Conservation (phyloP, 116 monocot species). For the Cymodocea nodosa region DNA sequence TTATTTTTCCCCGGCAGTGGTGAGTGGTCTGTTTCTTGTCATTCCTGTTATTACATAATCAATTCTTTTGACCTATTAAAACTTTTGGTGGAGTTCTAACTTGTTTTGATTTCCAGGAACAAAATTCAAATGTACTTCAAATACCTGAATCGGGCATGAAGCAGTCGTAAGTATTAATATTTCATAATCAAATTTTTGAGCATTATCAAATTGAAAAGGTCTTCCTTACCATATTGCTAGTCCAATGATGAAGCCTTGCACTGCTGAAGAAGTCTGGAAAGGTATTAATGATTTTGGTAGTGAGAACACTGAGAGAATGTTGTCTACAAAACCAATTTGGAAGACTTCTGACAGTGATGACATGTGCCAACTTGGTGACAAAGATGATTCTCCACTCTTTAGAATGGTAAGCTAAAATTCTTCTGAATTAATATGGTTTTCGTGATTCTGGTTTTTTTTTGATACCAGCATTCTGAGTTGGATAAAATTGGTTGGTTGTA, state of each 20-base stretch:
- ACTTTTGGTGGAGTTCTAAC: not conserved
- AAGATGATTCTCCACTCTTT: constrained; percentile 37
- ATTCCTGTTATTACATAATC: not conserved
- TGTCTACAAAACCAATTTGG: constrained; percentile 40
- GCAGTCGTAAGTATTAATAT: constrained; percentile 1
- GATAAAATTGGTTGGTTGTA: constrained; percentile 5
- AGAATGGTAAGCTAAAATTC: constrained; percentile 38
- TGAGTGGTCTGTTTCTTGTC: constrained; percentile 22
- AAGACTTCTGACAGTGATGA: constrained; percentile 32
- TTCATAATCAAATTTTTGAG: not conserved
- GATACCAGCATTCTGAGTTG: not conserved
- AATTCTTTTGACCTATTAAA: constrained; percentile 1
- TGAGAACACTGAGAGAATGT: constrained; percentile 21
- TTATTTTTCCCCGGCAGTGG: constrained; percentile 11
- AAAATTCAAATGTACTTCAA: not conserved
- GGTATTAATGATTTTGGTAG: constrained; percentile 10
- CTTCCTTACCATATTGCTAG: constrained; percentile 2
- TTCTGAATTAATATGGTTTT: no score
- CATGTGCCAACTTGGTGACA: constrained; percentile 55
- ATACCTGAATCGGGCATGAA: not conserved
- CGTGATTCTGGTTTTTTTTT: not conserved
- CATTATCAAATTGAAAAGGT: not conserved
- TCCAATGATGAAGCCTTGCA: constrained; percentile 10
- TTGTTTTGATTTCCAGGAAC: not conserved
- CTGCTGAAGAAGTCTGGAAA: constrained; percentile 11